phyloP scores from a whole-genome alignment of 495 filamentous ascomycete species.

The Pyrenopolyporus hunteri region DNA sequence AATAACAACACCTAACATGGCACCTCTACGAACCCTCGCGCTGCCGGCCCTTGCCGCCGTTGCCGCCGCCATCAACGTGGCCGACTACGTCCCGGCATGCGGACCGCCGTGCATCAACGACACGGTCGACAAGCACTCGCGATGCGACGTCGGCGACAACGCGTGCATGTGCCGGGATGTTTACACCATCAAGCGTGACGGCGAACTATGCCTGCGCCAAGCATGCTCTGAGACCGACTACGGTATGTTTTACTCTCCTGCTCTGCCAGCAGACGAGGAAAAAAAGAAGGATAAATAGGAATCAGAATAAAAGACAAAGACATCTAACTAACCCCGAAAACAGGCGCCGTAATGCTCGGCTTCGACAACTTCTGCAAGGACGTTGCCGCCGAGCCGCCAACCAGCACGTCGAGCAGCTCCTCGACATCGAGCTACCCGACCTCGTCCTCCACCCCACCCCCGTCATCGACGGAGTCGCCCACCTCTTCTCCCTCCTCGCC shows the following conservation, averaged over 20 bases:
- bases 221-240: conserved; percentile 38
- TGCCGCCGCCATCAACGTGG: conserved; percentile 47
- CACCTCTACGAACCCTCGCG: conserved; percentile 40
- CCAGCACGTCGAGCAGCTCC: conserved; percentile 10
- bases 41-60: conserved; percentile 45
- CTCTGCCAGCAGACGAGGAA: background rate
- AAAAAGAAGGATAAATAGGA: too few relatives aligned
- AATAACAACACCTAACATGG: conserved; percentile 30
- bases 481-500: background rate
- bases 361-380: conserved; percentile 39
- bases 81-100: conserved; percentile 49
- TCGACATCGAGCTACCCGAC: conserved; percentile 7
- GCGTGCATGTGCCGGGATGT: conserved; percentile 50
- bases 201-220: conserved; percentile 40
- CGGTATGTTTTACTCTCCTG: conserved; percentile 32
- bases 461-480: conserved; percentile 11
- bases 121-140: conserved; percentile 42
- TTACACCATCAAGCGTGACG: conserved; percentile 43
- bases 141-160: conserved; percentile 47
- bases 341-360: conserved; percentile 38
- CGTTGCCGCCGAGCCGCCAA: conserved; percentile 28
- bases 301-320: background rate
- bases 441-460: background rate
- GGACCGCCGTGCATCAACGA: conserved; percentile 47
- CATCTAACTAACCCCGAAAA: conserved; percentile 2